A percentile compares a stretch with the other conserved stretches of the same genome.
Evolutionary conservation across 345 rosid genomes (phyloP).

Genomic region (Alliaria petiolata): DNA sequence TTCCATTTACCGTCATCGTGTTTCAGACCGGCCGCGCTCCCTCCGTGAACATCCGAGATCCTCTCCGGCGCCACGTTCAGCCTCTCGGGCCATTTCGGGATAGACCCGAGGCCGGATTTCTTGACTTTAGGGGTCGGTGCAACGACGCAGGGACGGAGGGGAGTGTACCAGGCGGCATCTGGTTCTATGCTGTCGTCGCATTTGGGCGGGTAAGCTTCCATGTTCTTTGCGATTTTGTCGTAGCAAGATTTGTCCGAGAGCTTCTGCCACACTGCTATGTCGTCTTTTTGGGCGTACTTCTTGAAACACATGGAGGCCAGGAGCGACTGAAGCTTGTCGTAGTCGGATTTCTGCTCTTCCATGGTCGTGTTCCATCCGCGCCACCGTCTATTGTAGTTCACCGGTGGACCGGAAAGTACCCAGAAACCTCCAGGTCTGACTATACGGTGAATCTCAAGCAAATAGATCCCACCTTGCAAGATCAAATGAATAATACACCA

Average conservation of each 20-base stretch:
- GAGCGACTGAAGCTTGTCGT: conserved; percentile 70
- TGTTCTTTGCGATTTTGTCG: conserved; percentile 46
- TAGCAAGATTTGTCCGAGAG: conserved; percentile 69
- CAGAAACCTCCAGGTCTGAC: conserved; percentile 99
- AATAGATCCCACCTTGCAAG: conserved; percentile 91
- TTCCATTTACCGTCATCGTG: conserved; percentile 88
- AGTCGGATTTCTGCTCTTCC: conserved; percentile 85
- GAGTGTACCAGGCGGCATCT: conserved; percentile 97
- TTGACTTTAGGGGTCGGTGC: conserved; percentile 57
- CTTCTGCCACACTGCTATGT: conserved; percentile 97
- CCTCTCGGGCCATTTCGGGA: conserved; percentile 89
- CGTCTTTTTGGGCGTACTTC: conserved; percentile 71
- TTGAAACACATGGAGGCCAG: conserved; percentile 90
- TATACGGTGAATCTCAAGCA: conserved; percentile 83
- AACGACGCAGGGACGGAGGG: conserved; percentile 87
- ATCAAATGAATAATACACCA: neutral
- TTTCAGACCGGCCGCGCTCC: conserved; percentile 56
- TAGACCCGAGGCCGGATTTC: conserved; percentile 50
- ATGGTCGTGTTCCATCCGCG: conserved; percentile 96
- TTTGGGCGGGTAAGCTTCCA: conserved; percentile 76
- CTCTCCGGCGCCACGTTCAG: conserved; percentile 63
- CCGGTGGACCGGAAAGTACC: conserved; percentile 97
- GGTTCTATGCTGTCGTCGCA: conserved; percentile 96
- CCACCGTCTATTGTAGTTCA: conserved; percentile 84
- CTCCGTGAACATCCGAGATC: conserved; percentile 61